Conservation (phyloP, 106 monocot genomes). For the Vanilla planifolia region DNA sequence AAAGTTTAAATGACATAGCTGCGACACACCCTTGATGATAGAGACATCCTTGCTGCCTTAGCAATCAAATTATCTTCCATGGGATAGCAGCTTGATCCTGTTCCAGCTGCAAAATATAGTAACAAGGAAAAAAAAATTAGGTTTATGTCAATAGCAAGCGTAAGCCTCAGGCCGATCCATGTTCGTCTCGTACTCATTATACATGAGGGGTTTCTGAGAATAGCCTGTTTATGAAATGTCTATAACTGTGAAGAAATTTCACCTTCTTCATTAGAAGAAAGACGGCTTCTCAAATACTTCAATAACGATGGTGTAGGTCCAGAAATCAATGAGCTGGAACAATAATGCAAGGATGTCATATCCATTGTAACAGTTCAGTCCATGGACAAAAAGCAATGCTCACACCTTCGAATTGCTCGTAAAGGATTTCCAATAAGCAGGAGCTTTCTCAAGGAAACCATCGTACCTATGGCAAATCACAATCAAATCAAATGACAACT, state of each 20-base stretch:
- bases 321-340: slow-evolving; percentile 77
- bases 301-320: slow-evolving; percentile 82
- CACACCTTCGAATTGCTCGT: slow-evolving; percentile 80
- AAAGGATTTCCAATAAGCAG: slow-evolving; percentile 86
- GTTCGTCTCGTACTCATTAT: neutral
- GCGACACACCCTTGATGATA: slow-evolving; percentile 86
- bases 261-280: slow-evolving; percentile 82
- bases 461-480: slow-evolving; percentile 44
- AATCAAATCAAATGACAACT: neutral
- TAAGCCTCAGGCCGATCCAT: neutral
- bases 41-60: slow-evolving; percentile 52
- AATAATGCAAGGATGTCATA: neutral
- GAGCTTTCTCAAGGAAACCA: slow-evolving; percentile 91
- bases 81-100: slow-evolving; percentile 28
- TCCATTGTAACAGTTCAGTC: neutral
- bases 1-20: too few relatives aligned
- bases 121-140: neutral
- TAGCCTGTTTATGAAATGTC: neutral
- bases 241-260: neutral
- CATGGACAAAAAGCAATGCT: neutral
- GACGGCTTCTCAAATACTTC: slow-evolving; percentile 69
- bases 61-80: slow-evolving; percentile 63
- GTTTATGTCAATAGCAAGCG: neutral
- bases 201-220: neutral
- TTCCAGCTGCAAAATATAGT: slow-evolving; percentile 22